Evolutionary conservation across 2,329 filamentous ascomycete species (phyloP).

Genomic region (Cytospora chrysosperma): DNA sequence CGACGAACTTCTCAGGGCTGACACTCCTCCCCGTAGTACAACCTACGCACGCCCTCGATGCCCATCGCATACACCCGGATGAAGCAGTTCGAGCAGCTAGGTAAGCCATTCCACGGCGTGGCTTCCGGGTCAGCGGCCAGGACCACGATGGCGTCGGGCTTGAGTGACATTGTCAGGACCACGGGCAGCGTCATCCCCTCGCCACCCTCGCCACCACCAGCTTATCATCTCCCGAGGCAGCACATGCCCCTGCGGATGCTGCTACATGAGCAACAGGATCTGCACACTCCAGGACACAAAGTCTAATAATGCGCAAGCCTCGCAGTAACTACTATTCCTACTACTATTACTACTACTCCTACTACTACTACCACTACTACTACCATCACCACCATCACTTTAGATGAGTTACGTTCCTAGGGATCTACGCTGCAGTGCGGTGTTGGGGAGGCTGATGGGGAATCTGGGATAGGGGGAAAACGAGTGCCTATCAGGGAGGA

Average conservation of each 20-base stretch:
- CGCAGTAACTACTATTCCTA: background rate
- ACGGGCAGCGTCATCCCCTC: conserved; percentile 10
- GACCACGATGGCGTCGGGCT: conserved; percentile 18
- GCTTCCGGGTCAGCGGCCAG: conserved; percentile 16
- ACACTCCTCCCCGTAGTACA: conserved; percentile 8
- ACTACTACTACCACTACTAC: too few relatives aligned
- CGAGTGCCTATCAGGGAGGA: background rate
- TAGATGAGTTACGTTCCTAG: background rate
- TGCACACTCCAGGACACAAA: background rate
- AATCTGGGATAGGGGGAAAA: background rate
- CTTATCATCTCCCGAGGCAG: background rate
- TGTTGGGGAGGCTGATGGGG: background rate
- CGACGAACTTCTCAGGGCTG: background rate
- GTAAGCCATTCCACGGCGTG: conserved; percentile 18
- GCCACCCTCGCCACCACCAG: too few relatives aligned
- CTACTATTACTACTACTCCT: background rate
- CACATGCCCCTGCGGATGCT: background rate
- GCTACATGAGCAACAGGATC: background rate
- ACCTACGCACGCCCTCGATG: conserved; percentile 21
- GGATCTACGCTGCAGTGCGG: background rate
- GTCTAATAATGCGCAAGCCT: background rate
- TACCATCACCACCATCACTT: too few relatives aligned
- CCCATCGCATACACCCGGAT: conserved; percentile 24
- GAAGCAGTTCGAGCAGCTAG: conserved; percentile 21
- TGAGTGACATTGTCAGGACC: conserved; percentile 2